These are phyloP conservation scores for Boletus reticulatus DNA, from an alignment of 768 basidiomycete species.

Conservation along the genomic window DNA sequence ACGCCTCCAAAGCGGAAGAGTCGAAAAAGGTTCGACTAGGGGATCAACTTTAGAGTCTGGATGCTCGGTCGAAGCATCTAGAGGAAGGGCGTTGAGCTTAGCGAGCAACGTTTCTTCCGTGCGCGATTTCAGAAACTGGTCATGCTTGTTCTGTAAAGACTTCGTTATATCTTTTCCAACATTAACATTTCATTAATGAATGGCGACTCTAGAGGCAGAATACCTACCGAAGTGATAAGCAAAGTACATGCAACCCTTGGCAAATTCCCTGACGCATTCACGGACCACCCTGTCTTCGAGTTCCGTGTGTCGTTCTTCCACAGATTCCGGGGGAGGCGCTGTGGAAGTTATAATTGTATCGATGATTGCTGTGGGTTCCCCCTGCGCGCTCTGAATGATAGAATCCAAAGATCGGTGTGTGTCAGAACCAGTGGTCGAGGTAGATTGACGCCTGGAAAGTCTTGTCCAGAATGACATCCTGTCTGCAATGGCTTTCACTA, in stretches of 20 bases:
- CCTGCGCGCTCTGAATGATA: constrained; percentile 45
- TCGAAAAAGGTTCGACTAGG: constrained; percentile 69
- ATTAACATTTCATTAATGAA: neutral
- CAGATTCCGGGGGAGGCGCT: constrained; percentile 58
- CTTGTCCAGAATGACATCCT: constrained; percentile 77
- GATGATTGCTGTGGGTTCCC: constrained; percentile 52
- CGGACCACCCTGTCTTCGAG: constrained; percentile 81
- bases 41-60: constrained; percentile 44
- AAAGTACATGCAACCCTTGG: constrained; percentile 89
- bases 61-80: constrained; percentile 27
- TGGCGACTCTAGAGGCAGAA: neutral
- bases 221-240: constrained; percentile 76
- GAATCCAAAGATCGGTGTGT: constrained; percentile 30
- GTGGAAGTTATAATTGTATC: constrained; percentile 56
- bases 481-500: constrained; percentile 61
- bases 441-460: constrained; percentile 46
- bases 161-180: constrained; percentile 67
- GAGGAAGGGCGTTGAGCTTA: constrained; percentile 52
- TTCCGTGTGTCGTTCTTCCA: constrained; percentile 69
- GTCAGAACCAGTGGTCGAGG: constrained; percentile 7
- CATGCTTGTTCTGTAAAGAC: constrained; percentile 77
- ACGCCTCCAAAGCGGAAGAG: constrained; percentile 86
- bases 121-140: constrained; percentile 54
- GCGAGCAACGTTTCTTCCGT: constrained; percentile 58
- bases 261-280: constrained; percentile 74